Evolutionary conservation across 495 filamentous ascomycete genomes (phyloP).

Genomic region (Penicillium desertorum): DNA sequence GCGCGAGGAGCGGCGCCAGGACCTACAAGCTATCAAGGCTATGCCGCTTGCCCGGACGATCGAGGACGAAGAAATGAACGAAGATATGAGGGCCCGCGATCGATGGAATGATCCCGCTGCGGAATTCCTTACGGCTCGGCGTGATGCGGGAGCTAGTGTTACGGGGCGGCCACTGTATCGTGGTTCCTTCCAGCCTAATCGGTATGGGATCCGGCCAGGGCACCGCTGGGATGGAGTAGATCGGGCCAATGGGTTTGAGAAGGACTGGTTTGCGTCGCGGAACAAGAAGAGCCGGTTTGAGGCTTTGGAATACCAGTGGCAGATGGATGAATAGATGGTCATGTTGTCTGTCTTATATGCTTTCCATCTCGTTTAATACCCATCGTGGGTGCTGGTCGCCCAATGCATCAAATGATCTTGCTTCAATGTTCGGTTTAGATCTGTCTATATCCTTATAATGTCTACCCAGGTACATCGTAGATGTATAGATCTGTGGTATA

Average conservation of each 20-base stretch:
- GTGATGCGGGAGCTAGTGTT: conserved; percentile 39
- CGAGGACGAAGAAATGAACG: conserved; percentile 83
- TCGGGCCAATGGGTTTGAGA: conserved; percentile 90
- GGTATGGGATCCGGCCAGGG: conserved; percentile 90
- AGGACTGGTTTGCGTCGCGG: conserved; percentile 84
- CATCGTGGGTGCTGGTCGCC: conserved; percentile 10
- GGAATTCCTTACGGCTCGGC: conserved; percentile 64
- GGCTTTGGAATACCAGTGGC: conserved; percentile 87
- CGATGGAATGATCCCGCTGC: conserved; percentile 96
- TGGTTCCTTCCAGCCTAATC: conserved; percentile 80
- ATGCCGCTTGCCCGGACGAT: conserved; percentile 76
- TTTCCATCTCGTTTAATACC: conserved; percentile 11
- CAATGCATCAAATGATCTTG: neutral
- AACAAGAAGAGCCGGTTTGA: conserved; percentile 71
- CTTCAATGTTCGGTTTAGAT: neutral
- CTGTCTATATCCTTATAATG: neutral
- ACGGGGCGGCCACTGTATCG: conserved; percentile 75
- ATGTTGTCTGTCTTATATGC: neutral
- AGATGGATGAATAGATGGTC: conserved; percentile 74
- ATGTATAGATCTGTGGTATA: no score
- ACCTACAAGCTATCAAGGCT: conserved; percentile 71
- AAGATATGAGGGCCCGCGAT: conserved; percentile 68
- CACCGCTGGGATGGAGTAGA: conserved; percentile 98
- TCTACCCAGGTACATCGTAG: neutral
- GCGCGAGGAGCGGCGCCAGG: conserved; percentile 56